Conservation (phyloP, 331 rosid genomes). For the Prunus yedoensis region DNA sequence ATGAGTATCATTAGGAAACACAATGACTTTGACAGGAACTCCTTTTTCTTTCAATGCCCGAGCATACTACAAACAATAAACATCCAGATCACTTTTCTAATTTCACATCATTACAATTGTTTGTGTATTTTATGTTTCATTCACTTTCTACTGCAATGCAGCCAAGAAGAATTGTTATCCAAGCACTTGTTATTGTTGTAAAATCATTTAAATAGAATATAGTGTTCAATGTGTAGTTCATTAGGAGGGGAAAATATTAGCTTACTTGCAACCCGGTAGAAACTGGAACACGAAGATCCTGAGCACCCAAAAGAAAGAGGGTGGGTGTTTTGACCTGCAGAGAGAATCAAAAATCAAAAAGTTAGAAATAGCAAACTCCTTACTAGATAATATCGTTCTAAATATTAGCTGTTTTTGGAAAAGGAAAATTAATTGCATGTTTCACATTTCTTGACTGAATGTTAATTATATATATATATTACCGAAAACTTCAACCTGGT, state of each 20-base stretch:
- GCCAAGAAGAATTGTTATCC: not conserved
- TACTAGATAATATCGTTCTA: not conserved
- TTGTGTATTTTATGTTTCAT: not conserved
- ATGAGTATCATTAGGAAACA: slow-evolving; percentile 84
- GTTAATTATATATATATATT: not conserved
- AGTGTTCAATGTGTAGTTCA: not conserved
- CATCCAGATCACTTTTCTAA: not conserved
- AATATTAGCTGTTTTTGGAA: no score
- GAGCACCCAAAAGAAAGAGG: slow-evolving; percentile 78
- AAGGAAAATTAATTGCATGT: not conserved
- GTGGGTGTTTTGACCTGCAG: slow-evolving; percentile 93
- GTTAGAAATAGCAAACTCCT: not conserved
- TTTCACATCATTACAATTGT: not conserved
- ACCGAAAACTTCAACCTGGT: not conserved
- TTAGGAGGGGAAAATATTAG: slow-evolving; percentile 16
- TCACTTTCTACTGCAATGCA: not conserved
- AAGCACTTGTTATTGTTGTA: not conserved
- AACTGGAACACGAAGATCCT: slow-evolving; percentile 88
- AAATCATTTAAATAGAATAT: not conserved
- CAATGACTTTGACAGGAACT: slow-evolving; percentile 52
- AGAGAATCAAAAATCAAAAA: slow-evolving; percentile 16
- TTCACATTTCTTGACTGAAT: not conserved
- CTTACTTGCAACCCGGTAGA: slow-evolving; percentile 83
- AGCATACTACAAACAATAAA: slow-evolving; percentile 54
- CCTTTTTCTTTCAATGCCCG: slow-evolving; percentile 81